A percentile compares a stretch with the other conserved stretches of the same genome.
phyloP scores from a whole-genome alignment of 805 yeast genomes.

The Schizosaccharomyces octosporus region DNA sequence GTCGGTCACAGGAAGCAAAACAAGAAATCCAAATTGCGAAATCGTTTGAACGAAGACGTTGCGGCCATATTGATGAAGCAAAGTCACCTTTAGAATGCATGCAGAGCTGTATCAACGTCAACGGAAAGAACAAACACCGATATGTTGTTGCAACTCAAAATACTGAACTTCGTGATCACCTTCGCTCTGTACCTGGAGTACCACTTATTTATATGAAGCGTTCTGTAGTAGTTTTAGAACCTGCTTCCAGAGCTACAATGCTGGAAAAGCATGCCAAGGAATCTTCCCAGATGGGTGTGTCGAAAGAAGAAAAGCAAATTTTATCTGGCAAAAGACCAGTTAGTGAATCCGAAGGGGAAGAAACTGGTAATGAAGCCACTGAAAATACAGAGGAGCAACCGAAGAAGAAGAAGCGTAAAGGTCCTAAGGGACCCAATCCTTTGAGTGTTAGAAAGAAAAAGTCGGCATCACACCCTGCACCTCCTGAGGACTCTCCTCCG shows the following conservation, averaged over 20 bases:
- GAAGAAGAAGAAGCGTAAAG: background rate
- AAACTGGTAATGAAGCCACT: slow-evolving; percentile 4
- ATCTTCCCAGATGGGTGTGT: slow-evolving; percentile 49
- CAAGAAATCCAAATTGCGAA: slow-evolving; percentile 63
- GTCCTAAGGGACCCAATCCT: slow-evolving; percentile 74
- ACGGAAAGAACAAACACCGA: slow-evolving; percentile 69
- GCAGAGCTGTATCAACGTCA: slow-evolving; percentile 36
- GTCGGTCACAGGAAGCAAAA: slow-evolving; percentile 23
- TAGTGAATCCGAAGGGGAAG: slow-evolving; percentile 8
- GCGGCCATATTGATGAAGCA: slow-evolving; percentile 48
- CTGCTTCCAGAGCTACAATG: slow-evolving; percentile 49
- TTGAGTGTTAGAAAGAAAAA: slow-evolving; percentile 61
- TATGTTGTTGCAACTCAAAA: slow-evolving; percentile 75
- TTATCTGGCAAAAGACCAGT: slow-evolving; percentile 10
- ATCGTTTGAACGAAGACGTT: slow-evolving; percentile 68
- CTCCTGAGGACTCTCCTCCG: background rate
- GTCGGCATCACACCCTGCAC: background rate
- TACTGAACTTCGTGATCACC: slow-evolving; percentile 34
- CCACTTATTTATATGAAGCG: slow-evolving; percentile 73
- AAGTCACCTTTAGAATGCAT: slow-evolving; percentile 53
- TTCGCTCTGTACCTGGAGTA: slow-evolving; percentile 66
- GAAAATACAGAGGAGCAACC: slow-evolving; percentile 7
- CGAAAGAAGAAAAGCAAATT: slow-evolving; percentile 26
- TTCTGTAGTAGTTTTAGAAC: slow-evolving; percentile 91
- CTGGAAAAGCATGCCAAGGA: slow-evolving; percentile 29